phyloP scores from a whole-genome alignment of 768 basidiomycete species.

The Pleurotus citrinopileatus region DNA sequence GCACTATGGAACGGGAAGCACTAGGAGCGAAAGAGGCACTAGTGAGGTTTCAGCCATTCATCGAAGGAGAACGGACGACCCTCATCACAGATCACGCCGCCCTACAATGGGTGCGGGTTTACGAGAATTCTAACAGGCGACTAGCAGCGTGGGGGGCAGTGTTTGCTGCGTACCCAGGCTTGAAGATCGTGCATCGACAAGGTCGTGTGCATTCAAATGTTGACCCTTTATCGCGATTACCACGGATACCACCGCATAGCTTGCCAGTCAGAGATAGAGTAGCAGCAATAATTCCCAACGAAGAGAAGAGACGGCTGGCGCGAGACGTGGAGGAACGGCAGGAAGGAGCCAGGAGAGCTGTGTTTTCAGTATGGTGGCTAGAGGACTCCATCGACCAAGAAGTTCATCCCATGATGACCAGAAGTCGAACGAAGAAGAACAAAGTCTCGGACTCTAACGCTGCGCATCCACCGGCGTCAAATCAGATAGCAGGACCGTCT shows the following conservation, averaged over 20 bases:
- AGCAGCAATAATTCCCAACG: background rate
- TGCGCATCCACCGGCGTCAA: too few relatives aligned
- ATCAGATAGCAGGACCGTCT: too few relatives aligned
- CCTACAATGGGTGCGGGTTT: slow-evolving; percentile 21
- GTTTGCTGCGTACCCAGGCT: slow-evolving; percentile 25
- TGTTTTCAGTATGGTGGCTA: slow-evolving; percentile 11
- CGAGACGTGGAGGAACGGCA: background rate
- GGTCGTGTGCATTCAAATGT: slow-evolving; percentile 33
- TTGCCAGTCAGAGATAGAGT: background rate
- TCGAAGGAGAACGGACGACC: slow-evolving; percentile 29
- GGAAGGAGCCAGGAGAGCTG: background rate
- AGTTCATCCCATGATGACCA: background rate
- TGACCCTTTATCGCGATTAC: slow-evolving; percentile 18
- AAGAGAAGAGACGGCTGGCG: background rate
- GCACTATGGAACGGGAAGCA: slow-evolving; percentile 28
- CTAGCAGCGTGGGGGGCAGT: slow-evolving; percentile 29
- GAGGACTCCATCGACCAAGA: slow-evolving; percentile 7
- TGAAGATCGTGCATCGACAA: slow-evolving; percentile 29
- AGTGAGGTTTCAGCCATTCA: slow-evolving; percentile 30
- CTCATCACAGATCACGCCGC: slow-evolving; percentile 23
- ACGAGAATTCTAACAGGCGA: slow-evolving; percentile 20
- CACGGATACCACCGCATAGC: background rate
- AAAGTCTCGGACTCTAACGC: background rate
- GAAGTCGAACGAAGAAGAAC: background rate
- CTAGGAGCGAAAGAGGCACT: slow-evolving; percentile 25